Percentiles rank a stretch among this genome's conserved stretches.
Conservation (phyloP, 306 rosid genomes). For the Ceratonia siliqua region DNA sequence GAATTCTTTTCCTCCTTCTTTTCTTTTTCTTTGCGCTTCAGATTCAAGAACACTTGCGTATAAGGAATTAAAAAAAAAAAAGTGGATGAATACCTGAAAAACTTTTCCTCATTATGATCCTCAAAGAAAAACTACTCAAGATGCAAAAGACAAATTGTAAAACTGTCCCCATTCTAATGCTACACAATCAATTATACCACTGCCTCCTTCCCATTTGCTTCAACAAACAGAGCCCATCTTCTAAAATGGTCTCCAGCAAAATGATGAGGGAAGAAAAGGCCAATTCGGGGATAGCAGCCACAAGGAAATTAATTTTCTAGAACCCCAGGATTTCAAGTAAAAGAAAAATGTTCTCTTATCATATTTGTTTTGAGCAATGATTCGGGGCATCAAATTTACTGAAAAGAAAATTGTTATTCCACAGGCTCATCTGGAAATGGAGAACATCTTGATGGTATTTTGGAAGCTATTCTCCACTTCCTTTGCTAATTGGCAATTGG, state of each 20-base stretch:
- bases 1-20: not conserved
- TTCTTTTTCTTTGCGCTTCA: not conserved
- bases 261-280: conserved; percentile 32
- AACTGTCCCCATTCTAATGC: not conserved
- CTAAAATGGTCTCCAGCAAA: conserved; percentile 7
- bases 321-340: conserved; percentile 23
- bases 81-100: not conserved
- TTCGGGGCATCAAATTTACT: not conserved
- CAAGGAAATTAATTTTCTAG: conserved; percentile 49
- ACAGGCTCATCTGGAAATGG: not conserved
- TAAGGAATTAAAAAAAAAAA: not conserved
- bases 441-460: not conserved
- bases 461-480: not conserved
- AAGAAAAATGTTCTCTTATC: not conserved
- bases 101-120: not conserved
- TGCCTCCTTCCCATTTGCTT: not conserved
- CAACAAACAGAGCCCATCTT: conserved; percentile 16
- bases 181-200: not conserved
- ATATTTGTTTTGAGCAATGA: not conserved
- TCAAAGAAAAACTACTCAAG: not conserved
- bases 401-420: not conserved
- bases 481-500: not conserved
- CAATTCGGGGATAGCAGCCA: too few relatives aligned
- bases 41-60: not conserved
- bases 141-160: not conserved